Conservation (phyloP, 2,329 filamentous ascomycete species). For the Monosporascus sp. region DNA sequence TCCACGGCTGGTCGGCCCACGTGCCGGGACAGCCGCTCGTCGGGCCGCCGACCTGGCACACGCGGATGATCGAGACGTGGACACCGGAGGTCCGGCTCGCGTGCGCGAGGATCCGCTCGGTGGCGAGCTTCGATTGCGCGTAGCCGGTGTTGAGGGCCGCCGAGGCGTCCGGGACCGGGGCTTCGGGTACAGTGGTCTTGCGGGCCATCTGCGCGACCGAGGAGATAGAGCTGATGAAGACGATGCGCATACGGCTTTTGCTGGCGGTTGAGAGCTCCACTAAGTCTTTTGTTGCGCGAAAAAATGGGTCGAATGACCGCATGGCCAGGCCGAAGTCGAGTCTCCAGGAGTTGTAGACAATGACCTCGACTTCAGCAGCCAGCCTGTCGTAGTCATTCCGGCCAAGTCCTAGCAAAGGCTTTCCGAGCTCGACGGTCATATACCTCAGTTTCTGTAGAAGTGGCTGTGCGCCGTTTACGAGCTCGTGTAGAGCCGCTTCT, state of each 20-base stretch:
- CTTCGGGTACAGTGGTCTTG: neutral
- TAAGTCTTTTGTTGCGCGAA: slow-evolving; percentile 1
- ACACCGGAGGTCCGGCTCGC: slow-evolving; percentile 4
- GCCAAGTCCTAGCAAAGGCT: slow-evolving; percentile 4
- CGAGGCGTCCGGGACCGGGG: slow-evolving; percentile 4
- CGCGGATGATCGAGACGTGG: slow-evolving; percentile 13
- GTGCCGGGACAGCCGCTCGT: neutral
- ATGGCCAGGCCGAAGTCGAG: slow-evolving; percentile 13
- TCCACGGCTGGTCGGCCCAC: slow-evolving; percentile 19
- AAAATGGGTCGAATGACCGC: slow-evolving; percentile 10
- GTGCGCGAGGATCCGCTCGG: slow-evolving; percentile 12
- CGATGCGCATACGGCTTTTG: slow-evolving; percentile 1
- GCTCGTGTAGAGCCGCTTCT: neutral
- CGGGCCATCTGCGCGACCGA: neutral
- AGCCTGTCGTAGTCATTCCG: slow-evolving; percentile 1
- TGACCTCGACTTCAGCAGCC: slow-evolving; percentile 4
- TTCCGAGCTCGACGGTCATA: slow-evolving; percentile 2
- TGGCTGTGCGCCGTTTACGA: neutral
- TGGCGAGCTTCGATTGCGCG: slow-evolving; percentile 16
- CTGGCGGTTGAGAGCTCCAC: slow-evolving; percentile 4
- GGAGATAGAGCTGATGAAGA: slow-evolving; percentile 18
- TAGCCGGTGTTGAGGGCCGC: slow-evolving; percentile 14
- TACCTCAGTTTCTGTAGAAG: slow-evolving; percentile 4
- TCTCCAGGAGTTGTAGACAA: slow-evolving; percentile 15
- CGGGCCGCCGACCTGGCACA: slow-evolving; percentile 15